Evolutionary conservation across 2,329 filamentous ascomycete genomes (phyloP), one percentile per base, ranked within the genome.

Genomic region (Diaporthe sp.): DNA sequence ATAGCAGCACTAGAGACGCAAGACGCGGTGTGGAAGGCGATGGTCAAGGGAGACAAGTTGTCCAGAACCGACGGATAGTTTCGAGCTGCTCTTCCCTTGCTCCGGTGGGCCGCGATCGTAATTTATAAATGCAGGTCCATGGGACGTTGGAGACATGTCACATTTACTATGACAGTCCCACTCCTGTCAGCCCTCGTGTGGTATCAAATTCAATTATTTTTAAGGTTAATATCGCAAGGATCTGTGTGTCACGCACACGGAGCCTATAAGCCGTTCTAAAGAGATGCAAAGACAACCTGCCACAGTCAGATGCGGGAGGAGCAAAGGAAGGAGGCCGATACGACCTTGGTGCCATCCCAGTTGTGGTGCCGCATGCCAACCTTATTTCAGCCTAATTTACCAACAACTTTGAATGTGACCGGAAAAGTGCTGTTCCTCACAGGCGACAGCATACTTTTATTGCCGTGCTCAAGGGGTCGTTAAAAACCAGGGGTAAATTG

Each of bases 261-360:
- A 64, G 58, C 58, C 38, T 64, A 45, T 15, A 30, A 33, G 58
- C 58, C 58, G 58, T 19, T 12, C 22, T 45, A 64, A 64, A 64
- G 58, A 45, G 58, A 45, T 28, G 38, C 38, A 13, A 64, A 33
- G 38, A 45, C 38, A 30, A 30, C 38, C 25, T 64, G 25, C 58
- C 25, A 28, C 22, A 45, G 38, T 30, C 17, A 42, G 58, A 61
- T 4, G 7, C 38, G 45, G n/a, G 58, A 9, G 28, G n/a, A 42
- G 25, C 4, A 22, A 61, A 45, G 25, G 25, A 45, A 61, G 45
- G 12, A 42, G 6, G 25, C 58, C 7, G 38, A 61, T 61, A 45
- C 58, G 38, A 64, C 58, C 15, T 22, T 64, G 38, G 15, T 45
- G 25, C n/a, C 58, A 42, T 30, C 22, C 38, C 25, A 8, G 9